phyloP scores from a whole-genome alignment of 371 early-diverging fungal species.

The Rhizomucor miehei region DNA sequence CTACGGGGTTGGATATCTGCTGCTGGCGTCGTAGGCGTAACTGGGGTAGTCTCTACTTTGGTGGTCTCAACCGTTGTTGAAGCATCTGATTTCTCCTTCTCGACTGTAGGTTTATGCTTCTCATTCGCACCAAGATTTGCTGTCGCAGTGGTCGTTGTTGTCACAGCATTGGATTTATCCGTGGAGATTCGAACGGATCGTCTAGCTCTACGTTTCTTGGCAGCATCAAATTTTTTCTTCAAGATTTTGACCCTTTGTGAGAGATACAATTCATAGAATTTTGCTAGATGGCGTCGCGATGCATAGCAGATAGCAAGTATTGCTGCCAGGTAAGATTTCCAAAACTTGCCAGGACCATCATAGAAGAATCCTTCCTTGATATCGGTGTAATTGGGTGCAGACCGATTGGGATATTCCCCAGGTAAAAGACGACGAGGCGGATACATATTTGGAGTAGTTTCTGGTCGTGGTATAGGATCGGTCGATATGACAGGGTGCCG shows the following conservation, averaged over 20 bases:
- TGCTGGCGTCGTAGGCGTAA: neutral
- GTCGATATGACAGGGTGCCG: constrained; percentile 14
- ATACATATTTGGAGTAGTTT: neutral
- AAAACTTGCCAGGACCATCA: constrained; percentile 31
- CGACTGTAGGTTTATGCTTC: neutral
- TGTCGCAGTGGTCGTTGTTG: neutral
- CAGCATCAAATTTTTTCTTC: neutral
- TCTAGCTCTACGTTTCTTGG: too few relatives aligned
- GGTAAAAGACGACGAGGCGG: constrained; percentile 1
- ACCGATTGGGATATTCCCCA: neutral
- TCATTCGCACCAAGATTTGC: neutral
- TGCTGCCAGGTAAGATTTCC: constrained; percentile 32
- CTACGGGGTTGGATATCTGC: neutral
- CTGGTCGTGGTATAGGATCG: constrained; percentile 4
- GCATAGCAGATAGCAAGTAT: constrained; percentile 21
- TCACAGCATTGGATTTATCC: too few relatives aligned
- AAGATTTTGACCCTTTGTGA: constrained; percentile 5
- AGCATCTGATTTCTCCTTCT: neutral
- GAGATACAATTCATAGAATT: constrained; percentile 17
- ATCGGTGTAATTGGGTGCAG: constrained; percentile 2
- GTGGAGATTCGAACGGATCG: too few relatives aligned
- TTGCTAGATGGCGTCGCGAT: constrained; percentile 18
- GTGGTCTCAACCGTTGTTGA: neutral
- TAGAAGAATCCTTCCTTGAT: constrained; percentile 21
- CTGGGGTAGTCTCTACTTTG: neutral